Evolutionary conservation across 805 yeast genomes (phyloP), one percentile per base, ranked within the genome.

Genomic region (Cyberlindnera maritima): DNA sequence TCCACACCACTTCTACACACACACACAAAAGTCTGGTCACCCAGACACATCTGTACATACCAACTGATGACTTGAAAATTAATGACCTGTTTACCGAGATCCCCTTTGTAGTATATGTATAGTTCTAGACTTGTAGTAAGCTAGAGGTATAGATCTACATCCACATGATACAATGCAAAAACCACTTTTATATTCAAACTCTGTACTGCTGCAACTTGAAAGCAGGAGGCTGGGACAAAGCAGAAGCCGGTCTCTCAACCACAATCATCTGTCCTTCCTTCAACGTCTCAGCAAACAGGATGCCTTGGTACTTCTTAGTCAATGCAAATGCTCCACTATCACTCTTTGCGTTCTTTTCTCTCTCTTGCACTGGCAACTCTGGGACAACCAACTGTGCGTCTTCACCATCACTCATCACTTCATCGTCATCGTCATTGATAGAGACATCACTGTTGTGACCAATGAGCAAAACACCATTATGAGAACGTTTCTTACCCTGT

Each of bases 251-350:
- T 63, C 90, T 76, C 64, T 91, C 97, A 34, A 89, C 78, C 25
- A 91, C 79, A 3, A 87, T 72, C 42, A 91, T 63, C 43, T 44
- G 47, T 4, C 40, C 46, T 3, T 45, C 49, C 11, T 17, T 42
- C 35, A 37, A 73, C 66, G 17, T 61, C 64, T 69, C 64, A 47
- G 76, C 72, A 50, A 88, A 70, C 48, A 91, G 67, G 31, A 90
- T 67, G 17, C 92, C 86, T 56, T 82, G 79, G 64, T 87, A 91
- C 59, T 87, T 87, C 40, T 77, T 76, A 4, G 92, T 83, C 48
- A 85, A 65, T 83, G 91, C 89, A 65, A 83, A 90, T 18, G 85
- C 76, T 11, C 59, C 63, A 2, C 48, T 26, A 11, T 65, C 66
- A 2, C 43, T 15, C 37, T 61, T 66, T 13, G 53, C 60, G 26